phyloP scores from a whole-genome alignment of 2,329 filamentous ascomycete genomes.

The Colletotrichum graminicola region DNA sequence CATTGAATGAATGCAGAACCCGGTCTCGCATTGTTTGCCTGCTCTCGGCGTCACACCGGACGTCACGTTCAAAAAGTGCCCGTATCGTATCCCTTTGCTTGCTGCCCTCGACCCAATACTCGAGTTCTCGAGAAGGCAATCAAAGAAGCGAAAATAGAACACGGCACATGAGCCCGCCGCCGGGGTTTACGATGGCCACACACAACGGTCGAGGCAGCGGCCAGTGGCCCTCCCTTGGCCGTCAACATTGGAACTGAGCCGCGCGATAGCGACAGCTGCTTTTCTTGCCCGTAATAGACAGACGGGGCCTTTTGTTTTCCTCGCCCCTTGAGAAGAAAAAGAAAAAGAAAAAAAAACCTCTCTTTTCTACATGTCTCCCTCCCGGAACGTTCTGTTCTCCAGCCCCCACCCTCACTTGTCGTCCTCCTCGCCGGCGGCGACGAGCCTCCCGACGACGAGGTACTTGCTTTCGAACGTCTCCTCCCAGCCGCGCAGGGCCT shows the following conservation, averaged over 20 bases:
- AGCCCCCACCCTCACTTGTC: slow-evolving; percentile 44
- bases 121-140: not conserved
- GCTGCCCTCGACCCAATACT: not conserved
- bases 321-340: too few relatives aligned
- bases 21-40: not conserved
- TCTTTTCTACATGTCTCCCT: not conserved
- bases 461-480: slow-evolving; percentile 95
- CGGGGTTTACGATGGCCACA: not conserved
- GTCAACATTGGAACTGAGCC: too few relatives aligned
- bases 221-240: too few relatives aligned
- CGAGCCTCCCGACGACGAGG: slow-evolving; percentile 89
- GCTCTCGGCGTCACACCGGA: not conserved
- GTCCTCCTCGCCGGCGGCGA: slow-evolving; percentile 63
- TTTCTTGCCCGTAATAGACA: too few relatives aligned
- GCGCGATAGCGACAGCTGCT: not conserved
- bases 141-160: not conserved
- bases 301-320: not conserved
- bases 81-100: not conserved
- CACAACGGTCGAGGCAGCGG: too few relatives aligned
- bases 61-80: not conserved
- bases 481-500: slow-evolving; percentile 91
- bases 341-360: too few relatives aligned
- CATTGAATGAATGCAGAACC: not conserved
- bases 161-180: too few relatives aligned
- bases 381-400: not conserved